Conservation (phyloP, 1,284 basidiomycete species). For the Austroboletus rostrupii region DNA sequence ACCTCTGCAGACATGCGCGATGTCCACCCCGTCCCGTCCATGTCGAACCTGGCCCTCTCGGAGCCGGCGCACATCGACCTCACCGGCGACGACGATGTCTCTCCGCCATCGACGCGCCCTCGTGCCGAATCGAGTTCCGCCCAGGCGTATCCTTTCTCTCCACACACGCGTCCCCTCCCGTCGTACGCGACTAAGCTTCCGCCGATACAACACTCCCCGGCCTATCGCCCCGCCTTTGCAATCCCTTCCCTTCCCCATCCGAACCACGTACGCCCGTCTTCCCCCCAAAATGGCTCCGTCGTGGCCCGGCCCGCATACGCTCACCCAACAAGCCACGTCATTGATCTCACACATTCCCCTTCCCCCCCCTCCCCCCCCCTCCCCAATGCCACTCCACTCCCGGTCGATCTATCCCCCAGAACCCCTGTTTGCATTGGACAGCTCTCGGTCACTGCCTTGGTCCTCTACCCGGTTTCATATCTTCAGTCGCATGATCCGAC, state of each 20-base stretch:
- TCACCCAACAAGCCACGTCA: constrained; percentile 47
- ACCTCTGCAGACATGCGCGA: constrained; percentile 24
- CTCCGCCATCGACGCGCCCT: constrained; percentile 21
- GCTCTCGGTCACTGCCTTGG: constrained; percentile 74
- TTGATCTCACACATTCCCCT: constrained; percentile 73
- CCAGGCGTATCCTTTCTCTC: constrained; percentile 20
- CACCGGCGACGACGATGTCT: constrained; percentile 55
- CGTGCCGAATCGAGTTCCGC: constrained; percentile 36
- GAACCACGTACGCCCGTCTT: constrained; percentile 17
- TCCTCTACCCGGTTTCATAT: constrained; percentile 82
- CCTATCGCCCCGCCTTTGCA: constrained; percentile 48
- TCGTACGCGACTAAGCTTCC: constrained; percentile 20
- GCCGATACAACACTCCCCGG: constrained; percentile 19
- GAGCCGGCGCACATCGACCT: constrained; percentile 53
- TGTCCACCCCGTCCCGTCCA: constrained; percentile 25
- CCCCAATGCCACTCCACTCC: constrained; percentile 31
- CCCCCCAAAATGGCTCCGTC: constrained; percentile 17
- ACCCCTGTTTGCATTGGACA: constrained; percentile 88
- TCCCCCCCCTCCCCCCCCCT: constrained; percentile 55
- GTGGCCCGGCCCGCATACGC: constrained; percentile 16
- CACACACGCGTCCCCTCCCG: constrained; percentile 16
- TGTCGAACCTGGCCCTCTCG: constrained; percentile 32
- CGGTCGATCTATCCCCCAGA: constrained; percentile 60
- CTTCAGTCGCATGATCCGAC: constrained; percentile 47
- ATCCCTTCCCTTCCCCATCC: constrained; percentile 33